A percentile compares a stretch with the other conserved stretches of the same genome.
Evolutionary conservation across 257 asterid species (phyloP).

Genomic region (Avicennia marina): DNA sequence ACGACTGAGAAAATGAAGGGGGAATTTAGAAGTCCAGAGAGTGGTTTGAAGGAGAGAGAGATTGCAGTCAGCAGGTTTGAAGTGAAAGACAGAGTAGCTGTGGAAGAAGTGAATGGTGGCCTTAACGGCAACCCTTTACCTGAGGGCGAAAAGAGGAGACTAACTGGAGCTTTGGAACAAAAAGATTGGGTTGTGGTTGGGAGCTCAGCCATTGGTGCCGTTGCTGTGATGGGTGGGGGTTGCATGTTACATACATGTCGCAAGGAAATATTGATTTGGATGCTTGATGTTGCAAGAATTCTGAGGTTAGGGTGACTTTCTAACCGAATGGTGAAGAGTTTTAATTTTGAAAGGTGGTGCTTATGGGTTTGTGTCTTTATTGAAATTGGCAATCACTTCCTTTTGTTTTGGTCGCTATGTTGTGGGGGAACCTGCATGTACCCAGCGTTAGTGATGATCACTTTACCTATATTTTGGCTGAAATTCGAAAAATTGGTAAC

Average conservation of each 20-base stretch:
- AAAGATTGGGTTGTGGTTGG: slow-evolving; percentile 44
- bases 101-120: slow-evolving; percentile 27
- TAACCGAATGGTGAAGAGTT: slow-evolving; percentile 26
- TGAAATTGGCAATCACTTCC: slow-evolving; percentile 21
- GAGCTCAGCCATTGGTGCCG: slow-evolving; percentile 43
- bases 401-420: slow-evolving; percentile 18
- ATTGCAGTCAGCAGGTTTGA: slow-evolving; percentile 36
- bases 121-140: slow-evolving; percentile 10
- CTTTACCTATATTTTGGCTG: slow-evolving; percentile 10
- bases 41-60: slow-evolving; percentile 45
- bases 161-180: slow-evolving; percentile 22
- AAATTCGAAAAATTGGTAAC: slow-evolving; percentile 1
- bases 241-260: slow-evolving; percentile 39
- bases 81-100: slow-evolving; percentile 19
- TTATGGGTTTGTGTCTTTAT: slow-evolving; percentile 26
- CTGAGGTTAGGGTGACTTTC: slow-evolving; percentile 30
- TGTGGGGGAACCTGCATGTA: slow-evolving; percentile 22
- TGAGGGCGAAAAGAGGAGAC: slow-evolving; percentile 28
- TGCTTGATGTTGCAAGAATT: slow-evolving; percentile 20
- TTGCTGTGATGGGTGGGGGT: slow-evolving; percentile 39
- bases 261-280: slow-evolving; percentile 28
- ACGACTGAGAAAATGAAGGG: slow-evolving; percentile 38
- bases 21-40: slow-evolving; percentile 34
- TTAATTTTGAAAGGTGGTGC: slow-evolving; percentile 50
- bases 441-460: not conserved